These are phyloP conservation scores for Xanthoconium separans DNA, from an alignment of 1,284 basidiomycete species.

Conservation along the genomic window DNA sequence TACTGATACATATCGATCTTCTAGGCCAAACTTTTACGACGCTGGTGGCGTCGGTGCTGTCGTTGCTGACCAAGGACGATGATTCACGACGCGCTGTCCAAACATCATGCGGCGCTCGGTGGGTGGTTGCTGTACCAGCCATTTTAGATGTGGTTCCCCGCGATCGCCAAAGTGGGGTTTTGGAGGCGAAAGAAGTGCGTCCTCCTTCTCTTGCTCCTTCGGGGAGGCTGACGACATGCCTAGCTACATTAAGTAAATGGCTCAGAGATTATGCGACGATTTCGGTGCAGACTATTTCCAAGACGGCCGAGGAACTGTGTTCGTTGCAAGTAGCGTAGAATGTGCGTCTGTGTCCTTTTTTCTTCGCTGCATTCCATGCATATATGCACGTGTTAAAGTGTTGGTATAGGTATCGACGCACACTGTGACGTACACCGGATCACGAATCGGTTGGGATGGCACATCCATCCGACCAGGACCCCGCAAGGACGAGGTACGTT, in stretches of 20 bases:
- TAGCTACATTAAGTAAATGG: slow-evolving; percentile 75
- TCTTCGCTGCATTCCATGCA: background rate
- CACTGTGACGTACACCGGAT: slow-evolving; percentile 98
- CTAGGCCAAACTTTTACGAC: slow-evolving; percentile 77
- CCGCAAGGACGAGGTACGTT: slow-evolving; percentile 83
- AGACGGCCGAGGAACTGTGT: slow-evolving; percentile 83
- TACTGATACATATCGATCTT: no score
- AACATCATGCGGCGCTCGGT: slow-evolving; percentile 72
- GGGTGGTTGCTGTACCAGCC: slow-evolving; percentile 74
- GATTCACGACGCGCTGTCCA: slow-evolving; percentile 79
- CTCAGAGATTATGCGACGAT: slow-evolving; percentile 63
- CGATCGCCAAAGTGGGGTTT: slow-evolving; percentile 91
- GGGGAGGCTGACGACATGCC: no score
- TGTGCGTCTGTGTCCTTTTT: slow-evolving; percentile 45
- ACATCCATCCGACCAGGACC: slow-evolving; percentile 79
- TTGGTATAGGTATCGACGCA: slow-evolving; percentile 95
- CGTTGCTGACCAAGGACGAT: slow-evolving; percentile 95
- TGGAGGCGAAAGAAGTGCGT: slow-evolving; percentile 84
- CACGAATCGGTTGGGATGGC: slow-evolving; percentile 91
- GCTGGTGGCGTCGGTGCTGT: slow-evolving; percentile 92
- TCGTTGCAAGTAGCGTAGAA: slow-evolving; percentile 84
- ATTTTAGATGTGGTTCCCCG: slow-evolving; percentile 70
- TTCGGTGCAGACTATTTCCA: slow-evolving; percentile 82
- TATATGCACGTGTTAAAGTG: slow-evolving; percentile 54
- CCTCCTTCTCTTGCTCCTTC: background rate